These are phyloP conservation scores for Zasmidium citrigriseum DNA, from an alignment of 2,329 filamentous ascomycete genomes.

Conservation along the genomic window DNA sequence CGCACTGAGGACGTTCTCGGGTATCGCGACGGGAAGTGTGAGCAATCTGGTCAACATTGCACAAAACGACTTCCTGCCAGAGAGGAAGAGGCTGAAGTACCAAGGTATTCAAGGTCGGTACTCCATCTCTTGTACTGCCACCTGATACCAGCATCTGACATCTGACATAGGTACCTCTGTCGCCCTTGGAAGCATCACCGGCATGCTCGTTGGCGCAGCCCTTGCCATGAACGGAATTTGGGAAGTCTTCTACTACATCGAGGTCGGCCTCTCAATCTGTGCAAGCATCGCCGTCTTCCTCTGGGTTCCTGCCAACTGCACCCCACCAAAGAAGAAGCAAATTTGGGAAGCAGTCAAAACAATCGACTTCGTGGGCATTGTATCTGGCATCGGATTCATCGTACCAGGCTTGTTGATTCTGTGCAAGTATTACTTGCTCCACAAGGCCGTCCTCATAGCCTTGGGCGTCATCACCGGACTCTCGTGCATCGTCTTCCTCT, in stretches of 20 bases:
- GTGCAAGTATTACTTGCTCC: not conserved
- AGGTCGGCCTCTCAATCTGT: not conserved
- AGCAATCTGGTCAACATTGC: conserved; percentile 28
- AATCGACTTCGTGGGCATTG: not conserved
- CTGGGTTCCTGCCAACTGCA: not conserved
- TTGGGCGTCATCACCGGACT: conserved; percentile 8
- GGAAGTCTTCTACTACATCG: not conserved
- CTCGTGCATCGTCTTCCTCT: conserved; percentile 11
- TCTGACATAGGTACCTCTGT: conserved; percentile 10
- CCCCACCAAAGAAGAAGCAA: not conserved
- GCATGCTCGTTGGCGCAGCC: conserved; percentile 21
- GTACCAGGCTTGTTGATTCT: not conserved
- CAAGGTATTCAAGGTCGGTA: conserved; percentile 25
- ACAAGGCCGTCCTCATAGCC: not conserved
- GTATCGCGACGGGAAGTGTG: conserved; percentile 23
- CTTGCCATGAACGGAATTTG: conserved; percentile 3
- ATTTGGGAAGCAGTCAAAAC: not conserved
- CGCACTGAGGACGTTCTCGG: conserved; percentile 7
- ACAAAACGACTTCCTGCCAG: conserved; percentile 23
- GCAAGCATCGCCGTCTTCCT: not conserved
- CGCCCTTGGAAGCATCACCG: conserved; percentile 20
- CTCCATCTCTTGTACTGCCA: no score
- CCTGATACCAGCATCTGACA: not conserved
- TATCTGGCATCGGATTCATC: not conserved
- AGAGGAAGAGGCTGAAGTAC: conserved; percentile 16